These are phyloP conservation scores for Ramaria sp. DNA, from an alignment of 768 basidiomycete species.

Conservation along the genomic window DNA sequence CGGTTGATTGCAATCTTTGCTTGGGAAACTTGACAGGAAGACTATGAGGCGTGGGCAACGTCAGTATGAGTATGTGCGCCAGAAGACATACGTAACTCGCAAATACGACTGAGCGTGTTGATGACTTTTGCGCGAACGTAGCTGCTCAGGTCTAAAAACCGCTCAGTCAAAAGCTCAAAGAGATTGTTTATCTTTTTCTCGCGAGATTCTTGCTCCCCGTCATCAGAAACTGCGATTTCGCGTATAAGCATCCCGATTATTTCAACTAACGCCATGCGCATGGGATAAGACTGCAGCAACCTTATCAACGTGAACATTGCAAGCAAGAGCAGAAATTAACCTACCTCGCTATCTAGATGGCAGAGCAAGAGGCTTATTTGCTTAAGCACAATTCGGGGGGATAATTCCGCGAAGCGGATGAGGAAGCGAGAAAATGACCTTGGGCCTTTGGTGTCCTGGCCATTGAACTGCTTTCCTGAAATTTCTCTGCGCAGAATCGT, in stretches of 20 bases:
- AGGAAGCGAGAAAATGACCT: slow-evolving; percentile 80
- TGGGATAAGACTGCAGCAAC: slow-evolving; percentile 69
- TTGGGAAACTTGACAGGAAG: slow-evolving; percentile 75
- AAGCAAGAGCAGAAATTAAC: slow-evolving; percentile 10
- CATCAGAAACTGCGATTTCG: slow-evolving; percentile 55
- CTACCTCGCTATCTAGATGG: slow-evolving; percentile 87
- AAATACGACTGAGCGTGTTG: slow-evolving; percentile 60
- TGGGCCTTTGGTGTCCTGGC: slow-evolving; percentile 80
- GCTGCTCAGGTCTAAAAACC: slow-evolving; percentile 78
- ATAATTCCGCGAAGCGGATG: slow-evolving; percentile 65
- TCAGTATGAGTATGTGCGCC: neutral
- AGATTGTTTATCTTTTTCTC: slow-evolving; percentile 71
- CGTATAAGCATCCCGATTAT: slow-evolving; percentile 77
- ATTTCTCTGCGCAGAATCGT: slow-evolving; percentile 47
- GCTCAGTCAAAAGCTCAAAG: slow-evolving; percentile 75
- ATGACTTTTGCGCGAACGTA: slow-evolving; percentile 91
- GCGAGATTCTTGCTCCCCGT: slow-evolving; percentile 30
- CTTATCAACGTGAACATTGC: neutral
- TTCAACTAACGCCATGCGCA: slow-evolving; percentile 92
- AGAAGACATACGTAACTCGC: slow-evolving; percentile 35
- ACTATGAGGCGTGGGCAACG: slow-evolving; percentile 15
- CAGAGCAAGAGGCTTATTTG: slow-evolving; percentile 77
- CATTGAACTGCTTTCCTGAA: slow-evolving; percentile 61
- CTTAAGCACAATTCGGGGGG: slow-evolving; percentile 74
- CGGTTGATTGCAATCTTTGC: slow-evolving; percentile 66